A percentile compares a stretch with the other conserved stretches of the same genome.
phyloP scores from a whole-genome alignment of 306 rosid genomes.

The Glycyrrhiza uralensis region DNA sequence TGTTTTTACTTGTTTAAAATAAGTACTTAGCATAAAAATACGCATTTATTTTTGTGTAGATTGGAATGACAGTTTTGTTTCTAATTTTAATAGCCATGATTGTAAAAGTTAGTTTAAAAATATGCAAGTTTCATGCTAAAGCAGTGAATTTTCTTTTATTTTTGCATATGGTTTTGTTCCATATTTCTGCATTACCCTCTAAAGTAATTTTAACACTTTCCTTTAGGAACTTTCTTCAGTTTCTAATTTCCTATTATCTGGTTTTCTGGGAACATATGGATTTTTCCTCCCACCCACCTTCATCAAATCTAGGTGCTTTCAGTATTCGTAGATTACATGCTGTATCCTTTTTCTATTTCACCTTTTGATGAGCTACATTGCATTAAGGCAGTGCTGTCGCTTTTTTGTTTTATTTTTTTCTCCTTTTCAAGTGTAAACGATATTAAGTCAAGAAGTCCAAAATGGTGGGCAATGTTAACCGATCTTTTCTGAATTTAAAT shows the following conservation, averaged over 20 bases:
- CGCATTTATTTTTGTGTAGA: not conserved
- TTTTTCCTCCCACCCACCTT: not conserved
- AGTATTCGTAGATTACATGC: not conserved
- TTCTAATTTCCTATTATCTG: not conserved
- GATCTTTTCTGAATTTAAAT: not conserved
- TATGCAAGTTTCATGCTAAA: not conserved
- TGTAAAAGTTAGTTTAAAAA: not conserved
- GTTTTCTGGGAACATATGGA: not conserved
- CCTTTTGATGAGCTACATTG: not conserved
- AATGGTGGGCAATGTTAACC: not conserved
- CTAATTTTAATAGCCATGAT: constrained; percentile 4
- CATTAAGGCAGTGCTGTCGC: not conserved
- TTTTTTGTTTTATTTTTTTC: not conserved
- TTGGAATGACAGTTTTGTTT: not conserved
- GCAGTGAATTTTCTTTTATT: not conserved
- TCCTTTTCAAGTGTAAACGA: not conserved
- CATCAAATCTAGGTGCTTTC: not conserved
- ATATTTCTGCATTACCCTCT: not conserved
- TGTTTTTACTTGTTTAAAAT: not conserved
- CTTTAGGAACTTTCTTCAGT: not conserved
- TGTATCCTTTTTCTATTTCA: not conserved
- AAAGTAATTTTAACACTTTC: not conserved
- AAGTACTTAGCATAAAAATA: not conserved
- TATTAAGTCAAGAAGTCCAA: not conserved
- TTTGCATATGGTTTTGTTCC: constrained; percentile 4